These are phyloP conservation scores for Tolypocladium guangdongense DNA, from an alignment of 2,329 filamentous ascomycete species.

Conservation along the genomic window DNA sequence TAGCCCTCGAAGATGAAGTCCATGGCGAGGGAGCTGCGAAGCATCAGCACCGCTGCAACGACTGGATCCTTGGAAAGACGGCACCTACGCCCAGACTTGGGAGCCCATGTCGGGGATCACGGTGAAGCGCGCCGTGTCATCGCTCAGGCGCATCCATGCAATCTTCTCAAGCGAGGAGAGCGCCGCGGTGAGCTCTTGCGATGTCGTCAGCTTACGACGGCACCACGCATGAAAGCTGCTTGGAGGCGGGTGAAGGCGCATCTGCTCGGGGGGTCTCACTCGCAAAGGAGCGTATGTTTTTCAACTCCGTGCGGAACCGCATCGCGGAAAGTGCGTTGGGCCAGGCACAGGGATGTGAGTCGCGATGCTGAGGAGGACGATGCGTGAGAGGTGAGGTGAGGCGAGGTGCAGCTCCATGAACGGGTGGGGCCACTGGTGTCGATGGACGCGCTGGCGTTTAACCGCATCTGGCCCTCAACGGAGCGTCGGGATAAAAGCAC, in stretches of 20 bases:
- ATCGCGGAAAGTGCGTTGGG: conserved; percentile 28
- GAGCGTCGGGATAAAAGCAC: neutral
- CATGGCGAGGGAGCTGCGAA: conserved; percentile 44
- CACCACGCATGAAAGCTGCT: neutral
- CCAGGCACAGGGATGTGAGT: neutral
- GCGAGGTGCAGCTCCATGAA: neutral
- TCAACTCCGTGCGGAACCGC: conserved; percentile 56
- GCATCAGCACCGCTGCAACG: neutral
- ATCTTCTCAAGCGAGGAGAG: conserved; percentile 65
- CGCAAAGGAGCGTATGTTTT: conserved; percentile 55
- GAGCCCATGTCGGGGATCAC: conserved; percentile 90
- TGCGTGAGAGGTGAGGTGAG: neutral
- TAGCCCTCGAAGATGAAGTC: conserved; percentile 84
- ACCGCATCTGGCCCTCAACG: neutral
- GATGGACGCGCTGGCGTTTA: neutral
- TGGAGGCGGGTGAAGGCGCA: neutral
- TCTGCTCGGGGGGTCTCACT: conserved; percentile 29
- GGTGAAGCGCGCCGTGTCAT: conserved; percentile 83
- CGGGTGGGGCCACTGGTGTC: neutral
- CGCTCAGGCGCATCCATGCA: conserved; percentile 81
- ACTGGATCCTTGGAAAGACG: conserved; percentile 2
- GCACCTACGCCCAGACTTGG: conserved; percentile 84
- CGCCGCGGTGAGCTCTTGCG: conserved; percentile 51
- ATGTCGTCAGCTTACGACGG: neutral
- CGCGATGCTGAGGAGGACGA: neutral